These are phyloP conservation scores for Verticillium nonalfalfae DNA, from an alignment of 2,329 filamentous ascomycete genomes.

Conservation along the genomic window DNA sequence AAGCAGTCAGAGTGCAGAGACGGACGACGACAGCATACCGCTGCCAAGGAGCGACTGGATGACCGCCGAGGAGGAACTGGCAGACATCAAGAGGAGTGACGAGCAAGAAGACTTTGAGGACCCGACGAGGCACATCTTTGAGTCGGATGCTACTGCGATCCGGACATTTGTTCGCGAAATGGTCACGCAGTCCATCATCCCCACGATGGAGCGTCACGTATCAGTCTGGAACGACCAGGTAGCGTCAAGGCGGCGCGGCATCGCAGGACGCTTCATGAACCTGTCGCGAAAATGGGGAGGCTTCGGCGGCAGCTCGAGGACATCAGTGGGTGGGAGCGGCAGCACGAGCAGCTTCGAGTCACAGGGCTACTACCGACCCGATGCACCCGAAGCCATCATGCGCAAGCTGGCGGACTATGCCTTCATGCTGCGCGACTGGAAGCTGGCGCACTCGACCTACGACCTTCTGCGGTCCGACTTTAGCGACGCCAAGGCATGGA, in stretches of 20 bases:
- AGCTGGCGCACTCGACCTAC: conserved; percentile 84
- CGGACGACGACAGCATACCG: conserved; percentile 83
- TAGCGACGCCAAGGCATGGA: conserved; percentile 94
- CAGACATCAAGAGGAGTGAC: conserved; percentile 63
- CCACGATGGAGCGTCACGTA: conserved; percentile 90
- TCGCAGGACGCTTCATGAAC: conserved; percentile 90
- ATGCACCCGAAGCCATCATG: conserved; percentile 83
- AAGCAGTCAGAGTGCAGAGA: conserved; percentile 77
- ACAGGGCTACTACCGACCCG: conserved; percentile 75
- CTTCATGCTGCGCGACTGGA: conserved; percentile 96
- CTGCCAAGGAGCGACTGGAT: conserved; percentile 84
- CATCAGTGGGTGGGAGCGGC: conserved; percentile 46
- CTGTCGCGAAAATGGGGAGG: conserved; percentile 85
- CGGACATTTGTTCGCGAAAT: conserved; percentile 88
- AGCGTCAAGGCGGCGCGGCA: conserved; percentile 78
- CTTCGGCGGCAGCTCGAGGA: conserved; percentile 64
- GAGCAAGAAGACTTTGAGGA: conserved; percentile 65
- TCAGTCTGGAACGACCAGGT: conserved; percentile 97
- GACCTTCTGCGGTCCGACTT: conserved; percentile 86
- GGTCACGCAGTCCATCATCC: conserved; percentile 89
- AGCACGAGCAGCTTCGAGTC: conserved; percentile 60
- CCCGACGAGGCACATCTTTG: conserved; percentile 74
- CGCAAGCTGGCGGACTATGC: conserved; percentile 90
- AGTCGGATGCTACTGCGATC: conserved; percentile 85
- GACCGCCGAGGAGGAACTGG: conserved; percentile 77